phyloP scores from a whole-genome alignment of 768 basidiomycete species.

The Auriscalpium vulgare region DNA sequence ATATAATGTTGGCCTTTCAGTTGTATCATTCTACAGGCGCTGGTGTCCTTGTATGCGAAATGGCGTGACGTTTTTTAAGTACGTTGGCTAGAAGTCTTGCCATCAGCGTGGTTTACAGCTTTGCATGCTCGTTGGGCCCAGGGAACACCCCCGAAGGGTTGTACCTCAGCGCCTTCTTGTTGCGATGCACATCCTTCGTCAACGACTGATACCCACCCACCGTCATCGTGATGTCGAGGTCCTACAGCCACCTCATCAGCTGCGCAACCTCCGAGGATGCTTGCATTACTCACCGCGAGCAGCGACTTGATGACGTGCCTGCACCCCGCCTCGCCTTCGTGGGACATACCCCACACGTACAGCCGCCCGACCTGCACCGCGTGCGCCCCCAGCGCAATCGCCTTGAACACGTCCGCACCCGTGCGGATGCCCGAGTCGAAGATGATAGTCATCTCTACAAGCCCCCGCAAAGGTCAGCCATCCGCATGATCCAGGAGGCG shows the following conservation, averaged over 20 bases:
- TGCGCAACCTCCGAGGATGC: background rate
- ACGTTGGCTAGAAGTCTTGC: no score
- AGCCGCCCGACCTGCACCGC: constrained; percentile 42
- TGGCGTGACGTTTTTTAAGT: no score
- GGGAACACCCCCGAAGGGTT: constrained; percentile 28
- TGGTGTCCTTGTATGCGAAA: no score
- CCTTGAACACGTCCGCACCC: constrained; percentile 48
- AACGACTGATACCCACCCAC: constrained; percentile 33
- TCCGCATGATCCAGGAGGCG: background rate
- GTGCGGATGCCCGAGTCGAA: constrained; percentile 49
- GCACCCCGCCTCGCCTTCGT: constrained; percentile 44
- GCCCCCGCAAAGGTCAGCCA: background rate
- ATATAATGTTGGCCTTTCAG: no score
- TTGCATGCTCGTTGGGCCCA: constrained; percentile 24
- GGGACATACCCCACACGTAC: constrained; percentile 44
- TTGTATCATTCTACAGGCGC: no score
- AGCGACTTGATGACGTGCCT: constrained; percentile 46
- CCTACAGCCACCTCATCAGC: constrained; percentile 14
- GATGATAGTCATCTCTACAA: constrained; percentile 38
- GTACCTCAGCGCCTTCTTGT: constrained; percentile 26
- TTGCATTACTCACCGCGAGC: constrained; percentile 28
- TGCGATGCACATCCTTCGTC: constrained; percentile 23
- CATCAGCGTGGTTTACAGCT: constrained; percentile 14
- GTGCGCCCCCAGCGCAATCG: constrained; percentile 47
- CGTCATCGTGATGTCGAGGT: constrained; percentile 37